These are phyloP conservation scores for Oryza coarctata DNA, from an alignment of 176 grass and related monocot species.

Conservation along the genomic window DNA sequence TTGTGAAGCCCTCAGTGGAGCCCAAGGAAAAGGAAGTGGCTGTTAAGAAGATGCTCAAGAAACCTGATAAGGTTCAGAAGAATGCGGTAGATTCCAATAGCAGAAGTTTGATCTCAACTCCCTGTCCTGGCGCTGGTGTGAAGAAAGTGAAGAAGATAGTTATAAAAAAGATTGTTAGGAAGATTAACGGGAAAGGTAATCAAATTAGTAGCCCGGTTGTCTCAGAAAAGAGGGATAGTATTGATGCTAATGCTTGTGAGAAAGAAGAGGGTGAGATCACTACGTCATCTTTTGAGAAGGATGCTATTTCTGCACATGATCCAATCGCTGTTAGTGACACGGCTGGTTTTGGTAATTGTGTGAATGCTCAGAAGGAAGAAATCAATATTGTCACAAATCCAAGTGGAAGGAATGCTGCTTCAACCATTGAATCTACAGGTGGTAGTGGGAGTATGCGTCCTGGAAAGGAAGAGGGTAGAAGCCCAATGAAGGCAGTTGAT, in stretches of 20 bases:
- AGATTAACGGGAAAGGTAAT: constrained; percentile 50
- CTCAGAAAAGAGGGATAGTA: constrained; percentile 44
- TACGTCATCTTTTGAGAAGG: constrained; percentile 54
- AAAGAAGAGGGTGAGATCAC: constrained; percentile 58
- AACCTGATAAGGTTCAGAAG: constrained; percentile 33
- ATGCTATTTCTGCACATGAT: constrained; percentile 35
- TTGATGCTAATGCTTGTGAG: constrained; percentile 47
- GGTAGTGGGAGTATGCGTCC: constrained; percentile 21
- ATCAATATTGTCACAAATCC: constrained; percentile 17
- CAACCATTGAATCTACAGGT: constrained; percentile 1
- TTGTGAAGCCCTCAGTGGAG: constrained; percentile 44
- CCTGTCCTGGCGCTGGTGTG: constrained; percentile 20
- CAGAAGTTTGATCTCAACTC: constrained; percentile 15
- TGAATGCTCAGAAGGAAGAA: constrained; percentile 33
- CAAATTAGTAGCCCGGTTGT: constrained; percentile 25
- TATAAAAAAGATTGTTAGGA: constrained; percentile 61
- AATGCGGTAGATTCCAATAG: constrained; percentile 20
- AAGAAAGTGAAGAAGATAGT: constrained; percentile 59
- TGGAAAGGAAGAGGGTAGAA: constrained; percentile 32
- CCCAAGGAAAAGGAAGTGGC: constrained; percentile 44
- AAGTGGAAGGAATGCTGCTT: constrained; percentile 32
- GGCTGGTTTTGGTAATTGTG: constrained; percentile 33
- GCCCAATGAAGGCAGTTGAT: constrained; percentile 6
- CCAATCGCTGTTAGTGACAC: constrained; percentile 36
- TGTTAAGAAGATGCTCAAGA: constrained; percentile 40